phyloP scores from a whole-genome alignment of 345 rosid genomes.

The Populus alba region DNA sequence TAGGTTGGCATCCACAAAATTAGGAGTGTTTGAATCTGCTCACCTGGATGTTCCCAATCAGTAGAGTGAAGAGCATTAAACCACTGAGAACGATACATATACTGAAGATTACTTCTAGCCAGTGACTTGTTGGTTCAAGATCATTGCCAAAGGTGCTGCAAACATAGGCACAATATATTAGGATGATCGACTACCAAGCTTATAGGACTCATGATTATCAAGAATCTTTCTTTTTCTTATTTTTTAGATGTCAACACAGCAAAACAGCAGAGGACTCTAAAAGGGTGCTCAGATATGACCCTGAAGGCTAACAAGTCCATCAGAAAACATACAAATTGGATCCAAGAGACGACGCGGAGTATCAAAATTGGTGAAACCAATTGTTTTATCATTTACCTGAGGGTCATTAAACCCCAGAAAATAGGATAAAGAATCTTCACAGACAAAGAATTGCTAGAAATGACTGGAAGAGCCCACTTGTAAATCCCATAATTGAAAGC shows the following conservation, averaged over 20 bases:
- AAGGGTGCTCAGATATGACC: too few relatives aligned
- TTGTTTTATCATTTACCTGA: conserved; percentile 45
- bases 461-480: conserved; percentile 71
- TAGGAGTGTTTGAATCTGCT: neutral
- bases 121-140: conserved; percentile 78
- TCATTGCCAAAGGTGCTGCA: conserved; percentile 79
- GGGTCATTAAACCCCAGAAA: conserved; percentile 89
- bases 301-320: neutral
- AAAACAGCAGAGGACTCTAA: too few relatives aligned
- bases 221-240: too few relatives aligned
- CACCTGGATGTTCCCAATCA: conserved; percentile 90
- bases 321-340: neutral
- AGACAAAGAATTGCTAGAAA: conserved; percentile 76
- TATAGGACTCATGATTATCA: too few relatives aligned
- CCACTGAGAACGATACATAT: conserved; percentile 75
- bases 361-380: neutral
- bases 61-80: conserved; percentile 70
- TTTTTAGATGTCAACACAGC: too few relatives aligned
- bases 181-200: neutral
- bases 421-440: conserved; percentile 83
- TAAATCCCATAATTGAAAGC: conserved; percentile 72
- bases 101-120: conserved; percentile 75
- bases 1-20: neutral
- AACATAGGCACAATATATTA: neutral
- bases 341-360: neutral